A percentile compares a stretch with the other conserved stretches of the same genome.
These are phyloP conservation scores for Agarophyton chilense DNA, from an alignment of 23 red algal genomes.

Conservation along the genomic window DNA sequence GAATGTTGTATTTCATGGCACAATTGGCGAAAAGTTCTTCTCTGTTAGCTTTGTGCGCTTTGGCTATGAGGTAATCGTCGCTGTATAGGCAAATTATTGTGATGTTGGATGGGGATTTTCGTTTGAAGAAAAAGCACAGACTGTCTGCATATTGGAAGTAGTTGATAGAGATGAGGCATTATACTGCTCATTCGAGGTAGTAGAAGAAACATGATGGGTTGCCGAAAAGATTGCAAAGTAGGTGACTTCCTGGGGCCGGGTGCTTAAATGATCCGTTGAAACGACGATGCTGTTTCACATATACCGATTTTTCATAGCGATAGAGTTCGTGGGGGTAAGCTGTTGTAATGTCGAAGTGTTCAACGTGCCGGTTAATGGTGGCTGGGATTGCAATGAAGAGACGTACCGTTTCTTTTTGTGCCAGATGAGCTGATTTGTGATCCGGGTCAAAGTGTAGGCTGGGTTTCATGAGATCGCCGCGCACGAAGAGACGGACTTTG, in stretches of 20 bases:
- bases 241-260: not conserved
- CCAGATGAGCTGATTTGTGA: not conserved
- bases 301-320: slow-evolving; percentile 17
- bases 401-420: slow-evolving; percentile 14
- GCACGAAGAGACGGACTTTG: slow-evolving; percentile 6
- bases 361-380: not conserved
- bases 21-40: not conserved
- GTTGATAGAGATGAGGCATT: not conserved
- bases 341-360: slow-evolving; percentile 23
- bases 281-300: not conserved
- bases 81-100: slow-evolving; percentile 8
- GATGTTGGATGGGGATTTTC: not conserved
- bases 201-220: not conserved
- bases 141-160: slow-evolving; percentile 15
- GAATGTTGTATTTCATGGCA: slow-evolving; percentile 4
- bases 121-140: slow-evolving; percentile 23
- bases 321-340: slow-evolving; percentile 36
- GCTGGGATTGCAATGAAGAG: not conserved
- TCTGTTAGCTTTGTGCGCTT: not conserved
- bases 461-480: slow-evolving; percentile 22
- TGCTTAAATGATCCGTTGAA: slow-evolving; percentile 42
- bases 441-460: slow-evolving; percentile 8
- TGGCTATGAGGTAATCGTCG: slow-evolving; percentile 34
- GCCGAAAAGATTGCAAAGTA: slow-evolving; percentile 39
- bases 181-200: slow-evolving; percentile 1